These are phyloP conservation scores for Calonectria hawksworthii DNA, from an alignment of 2,329 filamentous ascomycete genomes.

Conservation along the genomic window DNA sequence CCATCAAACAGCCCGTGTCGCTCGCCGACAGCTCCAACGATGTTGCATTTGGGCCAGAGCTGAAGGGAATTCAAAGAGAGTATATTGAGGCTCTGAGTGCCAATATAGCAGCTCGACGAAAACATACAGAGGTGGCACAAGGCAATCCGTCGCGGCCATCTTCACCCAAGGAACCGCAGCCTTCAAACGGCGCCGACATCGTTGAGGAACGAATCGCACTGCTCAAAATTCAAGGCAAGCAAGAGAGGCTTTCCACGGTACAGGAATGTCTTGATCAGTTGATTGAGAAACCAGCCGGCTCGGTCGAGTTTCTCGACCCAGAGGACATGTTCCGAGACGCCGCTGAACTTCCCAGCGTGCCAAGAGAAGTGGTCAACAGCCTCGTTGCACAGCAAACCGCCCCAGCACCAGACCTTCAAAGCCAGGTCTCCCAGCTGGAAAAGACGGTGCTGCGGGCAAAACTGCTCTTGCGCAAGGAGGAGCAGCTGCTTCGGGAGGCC, in stretches of 20 bases:
- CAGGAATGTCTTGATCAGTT: slow-evolving; percentile 66
- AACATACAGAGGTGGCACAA: slow-evolving; percentile 59
- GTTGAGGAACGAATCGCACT: slow-evolving; percentile 67
- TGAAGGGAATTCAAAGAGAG: slow-evolving; percentile 65
- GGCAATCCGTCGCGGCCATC: slow-evolving; percentile 31
- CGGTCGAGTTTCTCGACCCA: slow-evolving; percentile 64
- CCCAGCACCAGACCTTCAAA: slow-evolving; percentile 59
- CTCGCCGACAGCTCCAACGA: slow-evolving; percentile 58
- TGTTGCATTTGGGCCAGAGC: slow-evolving; percentile 52
- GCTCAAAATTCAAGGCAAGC: slow-evolving; percentile 66
- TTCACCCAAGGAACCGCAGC: slow-evolving; percentile 36
- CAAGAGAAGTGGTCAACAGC: slow-evolving; percentile 64
- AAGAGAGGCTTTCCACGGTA: slow-evolving; percentile 63
- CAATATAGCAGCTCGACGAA: slow-evolving; percentile 65
- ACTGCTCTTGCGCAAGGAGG: slow-evolving; percentile 68
- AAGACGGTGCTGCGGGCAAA: slow-evolving; percentile 72
- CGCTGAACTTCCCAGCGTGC: slow-evolving; percentile 63
- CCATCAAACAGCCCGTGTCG: slow-evolving; percentile 61
- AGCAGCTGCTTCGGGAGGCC: slow-evolving; percentile 66
- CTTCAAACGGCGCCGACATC: slow-evolving; percentile 37
- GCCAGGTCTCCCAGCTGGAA: slow-evolving; percentile 66
- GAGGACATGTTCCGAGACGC: slow-evolving; percentile 62
- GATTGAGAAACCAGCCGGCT: slow-evolving; percentile 65
- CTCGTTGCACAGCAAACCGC: slow-evolving; percentile 59
- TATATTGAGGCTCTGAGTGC: slow-evolving; percentile 68